A percentile compares a stretch with the other conserved stretches of the same genome.
These are phyloP conservation scores for Prosopis cineraria DNA, from an alignment of 306 rosid genomes.

Conservation along the genomic window DNA sequence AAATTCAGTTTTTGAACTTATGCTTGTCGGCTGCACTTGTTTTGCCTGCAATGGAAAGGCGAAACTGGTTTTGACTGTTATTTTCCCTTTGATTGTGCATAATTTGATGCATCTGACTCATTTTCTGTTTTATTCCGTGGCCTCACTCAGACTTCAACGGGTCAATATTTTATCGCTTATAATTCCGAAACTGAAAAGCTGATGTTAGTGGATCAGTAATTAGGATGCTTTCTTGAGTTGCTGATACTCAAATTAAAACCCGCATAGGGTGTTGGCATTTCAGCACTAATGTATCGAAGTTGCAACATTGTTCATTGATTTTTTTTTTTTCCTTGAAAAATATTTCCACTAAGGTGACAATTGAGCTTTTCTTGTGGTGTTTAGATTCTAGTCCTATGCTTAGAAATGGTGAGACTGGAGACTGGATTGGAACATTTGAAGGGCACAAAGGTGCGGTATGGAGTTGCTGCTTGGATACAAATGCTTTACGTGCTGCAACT, in stretches of 20 bases:
- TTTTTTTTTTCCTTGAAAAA: neutral
- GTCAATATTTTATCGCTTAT: neutral
- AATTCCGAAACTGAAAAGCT: neutral
- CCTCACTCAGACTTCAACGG: neutral
- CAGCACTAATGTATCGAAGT: neutral
- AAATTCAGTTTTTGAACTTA: neutral
- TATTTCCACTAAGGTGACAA: neutral
- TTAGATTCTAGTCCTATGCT: slow-evolving; percentile 98
- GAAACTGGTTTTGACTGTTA: neutral
- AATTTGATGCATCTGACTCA: slow-evolving; percentile 16
- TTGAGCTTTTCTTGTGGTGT: slow-evolving; percentile 13
- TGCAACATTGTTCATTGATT: neutral
- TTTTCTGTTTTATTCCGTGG: neutral
- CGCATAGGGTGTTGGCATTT: neutral
- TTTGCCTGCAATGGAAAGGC: neutral
- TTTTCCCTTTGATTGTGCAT: neutral
- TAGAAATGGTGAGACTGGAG: slow-evolving; percentile 98
- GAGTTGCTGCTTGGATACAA: slow-evolving; percentile 98
- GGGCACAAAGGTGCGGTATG: slow-evolving; percentile 99
- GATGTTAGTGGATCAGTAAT: slow-evolving; percentile 8
- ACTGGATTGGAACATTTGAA: slow-evolving; percentile 99
- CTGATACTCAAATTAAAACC: neutral
- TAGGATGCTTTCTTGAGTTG: neutral
- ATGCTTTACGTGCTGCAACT: slow-evolving; percentile 93
- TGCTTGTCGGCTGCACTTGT: neutral